These are phyloP conservation scores for Saturnispora quitensis DNA, from an alignment of 805 yeast species.

Conservation along the genomic window DNA sequence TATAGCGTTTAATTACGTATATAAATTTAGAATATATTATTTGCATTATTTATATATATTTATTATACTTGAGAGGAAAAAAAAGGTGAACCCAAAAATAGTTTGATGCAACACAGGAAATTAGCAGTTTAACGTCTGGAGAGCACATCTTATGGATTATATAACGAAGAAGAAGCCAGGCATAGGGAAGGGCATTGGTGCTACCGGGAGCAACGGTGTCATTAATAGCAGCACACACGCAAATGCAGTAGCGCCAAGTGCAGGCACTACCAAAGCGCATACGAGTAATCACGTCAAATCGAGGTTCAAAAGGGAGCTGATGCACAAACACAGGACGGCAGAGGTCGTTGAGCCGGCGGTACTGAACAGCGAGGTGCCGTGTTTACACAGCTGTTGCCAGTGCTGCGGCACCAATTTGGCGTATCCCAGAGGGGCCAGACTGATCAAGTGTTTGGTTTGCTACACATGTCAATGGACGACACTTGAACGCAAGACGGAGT, in stretches of 20 bases:
- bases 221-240: too few species aligned
- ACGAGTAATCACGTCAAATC: not conserved
- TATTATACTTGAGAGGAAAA: not conserved
- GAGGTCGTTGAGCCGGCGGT: not conserved
- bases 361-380: not conserved
- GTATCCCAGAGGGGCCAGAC: slow-evolving; percentile 11
- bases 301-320: not conserved
- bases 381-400: slow-evolving; percentile 1
- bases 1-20: too few species aligned
- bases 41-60: not conserved
- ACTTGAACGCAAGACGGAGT: not conserved
- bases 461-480: slow-evolving; percentile 7
- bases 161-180: not conserved
- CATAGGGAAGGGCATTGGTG: not conserved
- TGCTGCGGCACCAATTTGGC: slow-evolving; percentile 14
- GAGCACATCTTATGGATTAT: not conserved
- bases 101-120: not conserved
- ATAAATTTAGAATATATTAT: not conserved
- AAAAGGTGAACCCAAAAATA: not conserved
- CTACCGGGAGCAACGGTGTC: not conserved
- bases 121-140: not conserved
- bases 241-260: too few species aligned
- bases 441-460: slow-evolving; percentile 14
- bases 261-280: not conserved
- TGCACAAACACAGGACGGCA: not conserved